A percentile compares a stretch with the other conserved stretches of the same genome.
Evolutionary conservation across 2,329 filamentous ascomycete species (phyloP).

Genomic region (Colletotrichum lini): DNA sequence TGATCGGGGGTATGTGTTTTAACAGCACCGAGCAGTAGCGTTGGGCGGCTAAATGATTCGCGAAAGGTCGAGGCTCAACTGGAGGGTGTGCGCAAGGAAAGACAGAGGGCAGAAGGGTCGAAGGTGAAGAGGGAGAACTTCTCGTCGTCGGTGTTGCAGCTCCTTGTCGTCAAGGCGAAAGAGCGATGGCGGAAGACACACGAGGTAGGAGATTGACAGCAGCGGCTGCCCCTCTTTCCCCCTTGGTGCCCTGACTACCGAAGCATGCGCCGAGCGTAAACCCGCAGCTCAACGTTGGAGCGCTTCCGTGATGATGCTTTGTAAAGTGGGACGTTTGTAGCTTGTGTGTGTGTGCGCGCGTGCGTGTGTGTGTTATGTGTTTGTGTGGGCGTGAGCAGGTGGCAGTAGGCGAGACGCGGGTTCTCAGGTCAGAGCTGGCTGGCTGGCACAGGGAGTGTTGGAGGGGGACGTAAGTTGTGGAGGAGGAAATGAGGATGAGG

Average conservation of each 20-base stretch:
- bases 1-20: background rate
- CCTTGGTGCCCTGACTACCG: constrained; percentile 3
- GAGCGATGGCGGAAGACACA: constrained; percentile 12
- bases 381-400: background rate
- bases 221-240: constrained; percentile 32
- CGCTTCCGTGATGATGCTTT: background rate
- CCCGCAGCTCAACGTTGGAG: background rate
- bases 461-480: background rate
- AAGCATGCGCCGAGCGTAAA: constrained; percentile 31
- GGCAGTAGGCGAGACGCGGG: background rate
- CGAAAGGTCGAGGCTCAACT: background rate
- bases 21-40: constrained; percentile 3
- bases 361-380: background rate
- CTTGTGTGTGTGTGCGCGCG: background rate
- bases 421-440: background rate
- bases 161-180: constrained; percentile 6
- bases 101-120: background rate
- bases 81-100: background rate
- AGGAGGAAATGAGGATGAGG: background rate
- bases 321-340: background rate
- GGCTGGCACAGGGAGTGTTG: background rate
- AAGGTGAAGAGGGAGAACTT: background rate
- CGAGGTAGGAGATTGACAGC: constrained; percentile 2
- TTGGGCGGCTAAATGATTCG: constrained; percentile 3
- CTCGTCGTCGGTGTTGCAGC: constrained; percentile 1